phyloP scores from a whole-genome alignment of 768 basidiomycete genomes.

The Termitomyces bulborhizus region DNA sequence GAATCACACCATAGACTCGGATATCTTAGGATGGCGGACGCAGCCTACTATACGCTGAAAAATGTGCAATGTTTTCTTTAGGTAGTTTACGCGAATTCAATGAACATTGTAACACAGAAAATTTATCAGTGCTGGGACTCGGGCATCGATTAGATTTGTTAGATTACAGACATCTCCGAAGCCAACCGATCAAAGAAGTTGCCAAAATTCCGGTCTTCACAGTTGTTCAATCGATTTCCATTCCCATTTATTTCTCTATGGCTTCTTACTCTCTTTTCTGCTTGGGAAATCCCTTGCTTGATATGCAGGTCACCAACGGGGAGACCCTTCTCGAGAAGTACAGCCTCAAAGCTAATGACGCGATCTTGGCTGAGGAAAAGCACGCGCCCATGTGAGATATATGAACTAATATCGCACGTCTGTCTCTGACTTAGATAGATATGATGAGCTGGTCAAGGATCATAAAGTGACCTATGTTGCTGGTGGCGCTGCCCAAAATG shows the following conservation, averaged over 20 bases:
- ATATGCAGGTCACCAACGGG: slow-evolving; percentile 88
- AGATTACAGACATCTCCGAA: slow-evolving; percentile 4
- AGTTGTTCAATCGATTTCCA: slow-evolving; percentile 1
- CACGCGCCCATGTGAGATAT: slow-evolving; percentile 74
- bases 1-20: too few relatives aligned
- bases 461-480: slow-evolving; percentile 86
- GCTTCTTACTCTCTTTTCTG: slow-evolving; percentile 63
- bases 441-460: slow-evolving; percentile 78
- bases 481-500: slow-evolving; percentile 95
- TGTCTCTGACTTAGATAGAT: slow-evolving; percentile 41
- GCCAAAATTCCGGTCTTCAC: not conserved
- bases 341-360: slow-evolving; percentile 87
- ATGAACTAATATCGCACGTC: not conserved
- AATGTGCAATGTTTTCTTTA: slow-evolving; percentile 20
- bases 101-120: slow-evolving; percentile 50
- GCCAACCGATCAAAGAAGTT: slow-evolving; percentile 6
- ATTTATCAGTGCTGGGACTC: slow-evolving; percentile 22
- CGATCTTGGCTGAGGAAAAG: slow-evolving; percentile 88
- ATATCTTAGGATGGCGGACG: too few relatives aligned
- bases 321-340: slow-evolving; percentile 87
- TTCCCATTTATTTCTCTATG: slow-evolving; percentile 21
- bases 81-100: slow-evolving; percentile 44
- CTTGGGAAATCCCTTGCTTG: slow-evolving; percentile 94
- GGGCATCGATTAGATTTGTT: slow-evolving; percentile 21
- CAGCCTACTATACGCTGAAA: too few relatives aligned